phyloP scores from a whole-genome alignment of 305 asterid genomes.

The Nicotiana rustica region DNA sequence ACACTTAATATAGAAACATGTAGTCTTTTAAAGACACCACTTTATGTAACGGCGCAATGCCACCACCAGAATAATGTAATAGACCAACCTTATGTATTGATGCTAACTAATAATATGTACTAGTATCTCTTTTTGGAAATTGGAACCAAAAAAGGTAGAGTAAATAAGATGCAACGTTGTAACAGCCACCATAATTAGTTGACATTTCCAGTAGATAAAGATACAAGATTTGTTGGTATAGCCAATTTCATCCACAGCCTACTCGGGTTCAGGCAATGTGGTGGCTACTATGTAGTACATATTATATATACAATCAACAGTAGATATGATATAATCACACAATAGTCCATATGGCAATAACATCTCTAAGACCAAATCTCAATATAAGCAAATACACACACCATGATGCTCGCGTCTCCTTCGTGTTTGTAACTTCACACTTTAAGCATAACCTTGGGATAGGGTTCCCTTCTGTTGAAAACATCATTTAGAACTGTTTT shows the following conservation, averaged over 20 bases:
- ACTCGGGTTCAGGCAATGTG: background rate
- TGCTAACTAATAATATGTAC: too few species aligned
- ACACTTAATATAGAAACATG: too few species aligned
- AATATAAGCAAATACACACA: background rate
- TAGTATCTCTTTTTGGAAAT: too few species aligned
- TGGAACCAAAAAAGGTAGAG: too few species aligned
- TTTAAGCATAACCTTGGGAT: conserved; percentile 31
- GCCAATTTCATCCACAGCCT: background rate
- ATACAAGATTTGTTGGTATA: background rate
- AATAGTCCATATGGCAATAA: background rate
- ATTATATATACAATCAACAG: background rate
- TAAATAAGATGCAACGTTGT: too few species aligned
- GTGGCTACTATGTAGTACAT: background rate
- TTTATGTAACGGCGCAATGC: too few species aligned
- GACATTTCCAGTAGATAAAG: background rate
- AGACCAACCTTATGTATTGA: too few species aligned
- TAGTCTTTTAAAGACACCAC: too few species aligned
- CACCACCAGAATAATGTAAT: too few species aligned
- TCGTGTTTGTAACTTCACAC: background rate
- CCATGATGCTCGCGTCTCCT: background rate
- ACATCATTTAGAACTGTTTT: conserved; percentile 35
- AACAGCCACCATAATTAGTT: background rate
- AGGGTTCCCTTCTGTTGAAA: conserved; percentile 32
- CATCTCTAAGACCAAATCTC: background rate
- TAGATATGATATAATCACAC: background rate